These are phyloP conservation scores for Didymella keratinophila DNA, from an alignment of 2,329 filamentous ascomycete genomes.

Conservation along the genomic window DNA sequence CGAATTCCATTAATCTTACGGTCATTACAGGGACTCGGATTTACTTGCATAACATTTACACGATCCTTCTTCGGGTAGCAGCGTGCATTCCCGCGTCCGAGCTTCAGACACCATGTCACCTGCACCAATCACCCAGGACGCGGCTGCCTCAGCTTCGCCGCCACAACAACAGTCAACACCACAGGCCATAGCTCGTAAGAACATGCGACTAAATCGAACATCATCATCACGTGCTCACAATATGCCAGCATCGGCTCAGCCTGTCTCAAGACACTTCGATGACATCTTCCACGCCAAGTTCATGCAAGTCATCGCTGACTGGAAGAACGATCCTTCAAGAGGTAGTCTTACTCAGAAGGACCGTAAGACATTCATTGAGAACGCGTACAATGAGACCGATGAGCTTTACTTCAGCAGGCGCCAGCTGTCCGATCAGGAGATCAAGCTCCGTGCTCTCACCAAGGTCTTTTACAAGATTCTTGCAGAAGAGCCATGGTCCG, in stretches of 20 bases:
- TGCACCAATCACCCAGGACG: slow-evolving; percentile 39
- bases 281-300: slow-evolving; percentile 48
- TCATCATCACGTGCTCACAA: slow-evolving; percentile 13
- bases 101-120: slow-evolving; percentile 42
- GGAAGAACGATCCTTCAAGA: slow-evolving; percentile 41
- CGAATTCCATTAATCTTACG: slow-evolving; percentile 32
- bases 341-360: slow-evolving; percentile 42
- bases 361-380: slow-evolving; percentile 46
- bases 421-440: slow-evolving; percentile 40
- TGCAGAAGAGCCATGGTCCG: slow-evolving; percentile 50
- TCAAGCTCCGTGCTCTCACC: slow-evolving; percentile 48
- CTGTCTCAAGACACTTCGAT: slow-evolving; percentile 40
- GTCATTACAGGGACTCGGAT: slow-evolving; percentile 11
- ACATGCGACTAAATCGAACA: neutral
- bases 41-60: slow-evolving; percentile 15
- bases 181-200: slow-evolving; percentile 20
- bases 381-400: slow-evolving; percentile 43
- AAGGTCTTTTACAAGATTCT: slow-evolving; percentile 50
- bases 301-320: slow-evolving; percentile 44
- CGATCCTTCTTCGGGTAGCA: slow-evolving; percentile 31
- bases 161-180: slow-evolving; percentile 28
- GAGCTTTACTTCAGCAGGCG: slow-evolving; percentile 40
- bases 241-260: slow-evolving; percentile 23
- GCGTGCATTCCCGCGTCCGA: slow-evolving; percentile 35
- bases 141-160: slow-evolving; percentile 32